These are phyloP conservation scores for Cyclostephanos tholiformis DNA, from an alignment of 108 stramenopile species.

Conservation along the genomic window DNA sequence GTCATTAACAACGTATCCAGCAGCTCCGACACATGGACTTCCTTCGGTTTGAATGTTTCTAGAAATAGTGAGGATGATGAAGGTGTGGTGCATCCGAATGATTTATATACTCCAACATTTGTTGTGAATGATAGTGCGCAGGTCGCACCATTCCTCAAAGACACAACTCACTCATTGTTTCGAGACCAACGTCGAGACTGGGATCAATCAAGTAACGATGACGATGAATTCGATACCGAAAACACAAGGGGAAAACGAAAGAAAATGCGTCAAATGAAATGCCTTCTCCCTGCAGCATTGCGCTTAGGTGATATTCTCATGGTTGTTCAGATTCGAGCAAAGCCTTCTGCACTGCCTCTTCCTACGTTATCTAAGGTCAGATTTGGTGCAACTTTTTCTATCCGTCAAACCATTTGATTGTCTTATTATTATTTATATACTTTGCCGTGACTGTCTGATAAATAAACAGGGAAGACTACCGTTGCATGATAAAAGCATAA, in stretches of 20 bases:
- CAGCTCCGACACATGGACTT: conserved; percentile 66
- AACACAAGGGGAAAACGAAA: conserved; percentile 24
- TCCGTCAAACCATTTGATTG: conserved; percentile 5
- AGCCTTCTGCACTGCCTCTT: conserved; percentile 73
- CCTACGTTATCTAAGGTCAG: conserved; percentile 82
- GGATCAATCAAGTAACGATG: conserved; percentile 14
- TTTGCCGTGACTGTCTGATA: not conserved
- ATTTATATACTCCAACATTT: conserved; percentile 52
- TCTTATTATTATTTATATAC: not conserved
- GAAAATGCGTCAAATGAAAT: conserved; percentile 12
- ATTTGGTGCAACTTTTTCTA: conserved; percentile 8
- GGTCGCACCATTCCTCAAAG: conserved; percentile 71
- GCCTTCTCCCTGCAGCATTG: conserved; percentile 62
- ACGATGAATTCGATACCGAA: conserved; percentile 33
- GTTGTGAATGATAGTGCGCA: conserved; percentile 70
- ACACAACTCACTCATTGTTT: conserved; percentile 53
- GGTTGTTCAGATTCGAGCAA: conserved; percentile 71
- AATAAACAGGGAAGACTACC: conserved; percentile 71
- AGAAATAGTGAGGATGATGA: conserved; percentile 21
- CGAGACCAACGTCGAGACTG: conserved; percentile 21
- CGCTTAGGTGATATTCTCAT: conserved; percentile 74
- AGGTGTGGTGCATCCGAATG: not conserved
- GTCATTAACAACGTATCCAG: conserved; percentile 61
- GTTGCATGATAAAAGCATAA: conserved; percentile 66
- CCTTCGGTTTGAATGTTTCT: conserved; percentile 70